Evolutionary conservation across 1,284 basidiomycete species (phyloP), one percentile per base, ranked within the genome.

Genomic region (Rugosomyces carneus): DNA sequence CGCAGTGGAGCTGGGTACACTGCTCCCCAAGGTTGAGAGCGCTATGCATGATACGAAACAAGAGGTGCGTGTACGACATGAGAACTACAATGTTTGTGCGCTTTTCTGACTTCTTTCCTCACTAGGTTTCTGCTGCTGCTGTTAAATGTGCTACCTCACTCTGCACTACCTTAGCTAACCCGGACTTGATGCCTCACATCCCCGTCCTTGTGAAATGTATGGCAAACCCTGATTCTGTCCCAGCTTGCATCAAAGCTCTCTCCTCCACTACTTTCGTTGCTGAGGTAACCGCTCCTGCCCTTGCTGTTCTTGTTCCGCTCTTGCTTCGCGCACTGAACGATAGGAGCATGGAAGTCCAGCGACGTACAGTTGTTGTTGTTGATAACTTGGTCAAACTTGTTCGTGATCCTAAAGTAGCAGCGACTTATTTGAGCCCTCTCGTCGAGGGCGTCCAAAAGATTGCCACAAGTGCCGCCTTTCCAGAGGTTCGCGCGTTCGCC

Each of bases 331-430:
- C 93, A 5, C 74, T 99, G 55, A 95, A 95, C 62, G 95, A 98
- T 67, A 81, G 95, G 55, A 94, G 91, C 53, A 96, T 94, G 82
- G 93, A 97, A 62, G 90, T 91, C 18, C 90, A 93, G 61, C 84
- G 91, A 50, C 76, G 86, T 24, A 80, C 84, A 0, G 93, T 95
- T 50, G 88, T 99, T 45, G 90, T 99, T 58, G 83, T 95, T 51
- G 93, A 95, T 63, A 99, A 99, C 69, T 77, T 99, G 47, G 95
- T 98, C 68, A 99, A 98, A 71, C 85, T 99, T 46, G 96, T 99
- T 37, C 86, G 95, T 49, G 84, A 96, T 60, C 90, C 91, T 3
- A 84, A 80, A 53, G 81, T 97, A 44, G 95, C 96, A 39, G 93
- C 92, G 8, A 77, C 79, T 39, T 95, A 98, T 69, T 78, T 97